Conservation (phyloP, 2,329 filamentous ascomycete genomes). For the Lecanicillium sp. region DNA sequence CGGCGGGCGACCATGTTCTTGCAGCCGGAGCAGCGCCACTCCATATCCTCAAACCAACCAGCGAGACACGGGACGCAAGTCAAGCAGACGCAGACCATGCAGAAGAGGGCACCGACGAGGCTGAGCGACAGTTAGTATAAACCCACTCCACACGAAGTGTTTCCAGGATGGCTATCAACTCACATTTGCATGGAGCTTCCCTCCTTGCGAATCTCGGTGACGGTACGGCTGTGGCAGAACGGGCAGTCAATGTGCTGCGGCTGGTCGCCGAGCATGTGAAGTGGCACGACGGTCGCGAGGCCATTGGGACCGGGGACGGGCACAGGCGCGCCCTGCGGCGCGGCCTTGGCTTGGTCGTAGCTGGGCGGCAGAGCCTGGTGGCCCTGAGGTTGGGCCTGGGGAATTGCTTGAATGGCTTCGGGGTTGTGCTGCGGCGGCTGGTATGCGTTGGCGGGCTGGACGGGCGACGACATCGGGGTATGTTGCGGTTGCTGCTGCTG, state of each 20-base stretch:
- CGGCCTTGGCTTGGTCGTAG: constrained; percentile 10
- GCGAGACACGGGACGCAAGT: constrained; percentile 27
- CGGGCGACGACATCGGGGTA: neutral
- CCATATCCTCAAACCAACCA: constrained; percentile 27
- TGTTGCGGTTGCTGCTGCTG: neutral
- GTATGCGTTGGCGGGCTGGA: constrained; percentile 10
- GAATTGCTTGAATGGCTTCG: constrained; percentile 2
- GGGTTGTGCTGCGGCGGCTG: constrained; percentile 4
- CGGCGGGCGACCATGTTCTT: constrained; percentile 24
- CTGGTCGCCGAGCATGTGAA: constrained; percentile 20
- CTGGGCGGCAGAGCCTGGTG: constrained; percentile 11
- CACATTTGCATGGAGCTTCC: constrained; percentile 25
- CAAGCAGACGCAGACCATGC: constrained; percentile 27
- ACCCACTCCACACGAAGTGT: too few species aligned
- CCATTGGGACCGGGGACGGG: neutral
- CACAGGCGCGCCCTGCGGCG: constrained; percentile 1
- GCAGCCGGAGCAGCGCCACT: constrained; percentile 26
- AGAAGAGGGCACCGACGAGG: constrained; percentile 24
- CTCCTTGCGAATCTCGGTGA: constrained; percentile 19
- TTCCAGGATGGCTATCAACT: too few species aligned
- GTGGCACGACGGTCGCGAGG: constrained; percentile 17
- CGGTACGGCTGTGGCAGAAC: constrained; percentile 23
- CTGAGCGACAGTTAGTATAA: too few species aligned
- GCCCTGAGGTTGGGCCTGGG: neutral
- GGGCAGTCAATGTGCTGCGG: constrained; percentile 27